phyloP scores from a whole-genome alignment of 169 alveolate genomes.

The Fabrea salina region DNA sequence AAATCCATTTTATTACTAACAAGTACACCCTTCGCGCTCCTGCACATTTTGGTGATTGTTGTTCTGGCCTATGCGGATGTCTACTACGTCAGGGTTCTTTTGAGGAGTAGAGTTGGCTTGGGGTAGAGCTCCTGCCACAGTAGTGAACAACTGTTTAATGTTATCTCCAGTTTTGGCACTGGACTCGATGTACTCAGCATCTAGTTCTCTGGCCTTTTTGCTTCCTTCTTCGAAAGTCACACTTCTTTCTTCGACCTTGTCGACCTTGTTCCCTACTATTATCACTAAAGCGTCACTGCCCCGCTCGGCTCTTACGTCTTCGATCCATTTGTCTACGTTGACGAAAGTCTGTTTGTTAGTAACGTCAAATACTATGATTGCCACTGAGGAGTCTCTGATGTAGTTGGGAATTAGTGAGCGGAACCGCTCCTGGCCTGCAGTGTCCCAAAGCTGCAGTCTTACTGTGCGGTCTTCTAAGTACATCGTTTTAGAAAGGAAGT shows the following conservation, averaged over 20 bases:
- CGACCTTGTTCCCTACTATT: conserved; percentile 97
- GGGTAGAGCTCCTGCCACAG: too few species aligned
- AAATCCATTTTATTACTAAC: too few species aligned
- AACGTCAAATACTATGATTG: conserved; percentile 94
- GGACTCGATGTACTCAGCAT: conserved; percentile 92
- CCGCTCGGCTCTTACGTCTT: conserved; percentile 91
- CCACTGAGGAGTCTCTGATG: conserved; percentile 96
- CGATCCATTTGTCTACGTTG: conserved; percentile 94
- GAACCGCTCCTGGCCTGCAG: conserved; percentile 98
- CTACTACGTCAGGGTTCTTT: too few species aligned
- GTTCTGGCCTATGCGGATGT: too few species aligned
- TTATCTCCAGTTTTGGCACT: conserved; percentile 97
- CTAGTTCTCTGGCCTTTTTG: conserved; percentile 88
- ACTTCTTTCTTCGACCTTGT: conserved; percentile 87
- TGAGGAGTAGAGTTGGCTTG: too few species aligned
- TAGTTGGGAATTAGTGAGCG: conserved; percentile 95
- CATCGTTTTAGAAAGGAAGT: conserved; percentile 94
- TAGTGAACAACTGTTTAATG: conserved; percentile 86
- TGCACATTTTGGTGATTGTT: too few species aligned
- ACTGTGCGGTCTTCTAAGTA: conserved; percentile 93
- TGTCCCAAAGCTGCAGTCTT: conserved; percentile 98
- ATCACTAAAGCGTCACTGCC: conserved; percentile 85
- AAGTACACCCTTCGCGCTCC: too few species aligned
- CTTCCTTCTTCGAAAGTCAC: conserved; percentile 93
- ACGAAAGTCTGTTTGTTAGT: conserved; percentile 84